Base-by-base conservation (phyloP, 1,284 basidiomycete species). In the Moesziomyces globuligerus region DNA sequence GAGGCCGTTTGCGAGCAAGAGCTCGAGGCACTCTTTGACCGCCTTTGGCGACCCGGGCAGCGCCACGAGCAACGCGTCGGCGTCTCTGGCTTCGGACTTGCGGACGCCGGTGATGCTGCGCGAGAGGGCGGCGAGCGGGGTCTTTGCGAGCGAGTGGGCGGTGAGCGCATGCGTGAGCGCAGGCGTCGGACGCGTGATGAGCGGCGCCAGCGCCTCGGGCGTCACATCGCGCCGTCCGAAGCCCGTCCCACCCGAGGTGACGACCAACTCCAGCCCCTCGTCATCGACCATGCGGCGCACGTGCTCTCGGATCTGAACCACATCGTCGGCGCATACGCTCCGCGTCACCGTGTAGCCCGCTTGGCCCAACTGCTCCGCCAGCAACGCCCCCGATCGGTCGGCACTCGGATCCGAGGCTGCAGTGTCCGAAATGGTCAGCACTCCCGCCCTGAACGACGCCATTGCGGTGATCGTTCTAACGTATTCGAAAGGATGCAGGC, bases 201-300 rank as follows among this genome's bases (percentile, higher is more conserved):
- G 83, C 0, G 89, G 87, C 11, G 85, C 83, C 44, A 94, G 85
- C 0, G 91, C 90, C 86, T 94, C 91, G 37, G 91, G 92, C 6
- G 92, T 94, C 36, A 85, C 83, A 82, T 94, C 92, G 58, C 90
- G 85, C 29, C 87, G 84, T 3, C 91, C 90, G 76, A 93, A 92
- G 5, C 92, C 92, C 0, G 92, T 94, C 2, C 92, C 92, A 10
- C 92, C 92, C 0, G 90, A 91, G 4, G 91, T 91, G 57, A 94
- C 84, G 23, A 78, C 58, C 21, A 78, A 47, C 6, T 68, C 48
- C 7, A 70, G 25, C 1, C 23, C 25, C 4, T 43, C 23, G 3
- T 44, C 26, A 15, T 76, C 74, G 6, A 54, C 24, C 52, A 73
- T 23, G 2, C 26, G 13, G 4, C 23, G 13, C 1, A 70, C 52